Evolutionary conservation across 768 basidiomycete genomes (phyloP), one percentile per base, ranked within the genome.

Genomic region (Podaxis sp.): DNA sequence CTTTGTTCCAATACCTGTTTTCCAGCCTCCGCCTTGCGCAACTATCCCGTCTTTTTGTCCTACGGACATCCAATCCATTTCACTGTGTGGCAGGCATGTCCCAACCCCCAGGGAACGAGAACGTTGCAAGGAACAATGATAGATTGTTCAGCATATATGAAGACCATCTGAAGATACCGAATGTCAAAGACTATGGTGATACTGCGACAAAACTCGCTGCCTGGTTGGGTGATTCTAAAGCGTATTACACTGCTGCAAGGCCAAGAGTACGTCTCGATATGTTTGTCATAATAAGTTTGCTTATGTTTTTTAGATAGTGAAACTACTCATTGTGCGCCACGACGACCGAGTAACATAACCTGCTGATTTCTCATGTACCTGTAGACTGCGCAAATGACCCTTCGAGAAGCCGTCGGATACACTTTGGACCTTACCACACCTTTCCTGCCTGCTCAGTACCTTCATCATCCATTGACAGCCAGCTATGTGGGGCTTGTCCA

Each of bases 171-270:
- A 2, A 68, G 71, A 50, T 61, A 67, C 25, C 68, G 2, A 54
- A 79, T 46, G 52, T 60, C 11, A 46, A 59, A 7, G 59, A 52
- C 1, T 80, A 71, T 56, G 50, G 47, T 16, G 51, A 50, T 0
- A 69, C 69, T 54, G 67, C 77, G 5, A 65, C 66, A 16, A 83
- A 77, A 66, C 68, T 85, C 18, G 69, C 73, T 1, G 4, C n/a
- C 1, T 86, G 82, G 82, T 66, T 84, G 44, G 51, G 66, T 25
- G 77, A 78, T 54, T 72, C 75, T 44, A 79, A 77, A 63, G 84
- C 84, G 1, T 86, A 86, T 64, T 86, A 86, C 65, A 50, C 68
- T 0, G 72, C 62, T 35, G 84, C 82, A 46, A 77, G 81, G 37
- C 77, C 75, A 48, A 77, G 80, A 71, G 85, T 83, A 61, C 62